Base-by-base conservation (phyloP, 2,329 filamentous ascomycete genomes). In the Botrytis fragariae region DNA sequence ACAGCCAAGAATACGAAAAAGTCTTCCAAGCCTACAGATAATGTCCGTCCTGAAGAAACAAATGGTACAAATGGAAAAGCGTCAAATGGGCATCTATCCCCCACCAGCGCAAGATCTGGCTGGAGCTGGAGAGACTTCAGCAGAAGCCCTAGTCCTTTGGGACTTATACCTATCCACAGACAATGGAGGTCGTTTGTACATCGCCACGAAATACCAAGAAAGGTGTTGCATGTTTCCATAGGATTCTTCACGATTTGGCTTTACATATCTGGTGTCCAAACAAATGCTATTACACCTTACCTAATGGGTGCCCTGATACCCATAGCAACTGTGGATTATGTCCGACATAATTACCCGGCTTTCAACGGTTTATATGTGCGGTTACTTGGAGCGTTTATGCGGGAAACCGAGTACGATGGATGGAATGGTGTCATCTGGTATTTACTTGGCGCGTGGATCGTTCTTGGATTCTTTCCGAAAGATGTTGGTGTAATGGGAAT, bases 351-450 rank as follows among this genome's bases (percentile, higher is more conserved):
- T 78, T 96, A 90, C 78, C 89, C 92, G 74, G 87, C 90, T 1
- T 88, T 99, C 80, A 99, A 99, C 82, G 88, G 91, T 54, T 81
- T 97, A 73, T 99, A 98, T 83, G 95, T 98, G 78, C 90, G 88
- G 73, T 87, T 89, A 54, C 84, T 98, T 22, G 96, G 96, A 64
- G 94, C 95, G 0, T 86, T 99, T 78, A 99, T 99, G 96, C 93
- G 96, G 72, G 96, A 99, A 85, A 96, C 92, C 76, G 96, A 99
- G 84, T 97, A 95, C 78, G 87, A 91, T 65, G 93, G 94, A 69
- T 99, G 94, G 87, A 99, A 99, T 81, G 96, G 96, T 70, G 95
- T 98, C 77, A 97, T 99, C 77, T 98, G 93, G 86, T 99, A 98
- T 83, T 89, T 99, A 16, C 88, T 98, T 12, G 96, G 96, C 73